A percentile compares a stretch with the other conserved stretches of the same genome.
These are phyloP conservation scores for Spizellomyces punctatus DNA, from an alignment of 192 early-diverging fungal genomes.

Conservation along the genomic window DNA sequence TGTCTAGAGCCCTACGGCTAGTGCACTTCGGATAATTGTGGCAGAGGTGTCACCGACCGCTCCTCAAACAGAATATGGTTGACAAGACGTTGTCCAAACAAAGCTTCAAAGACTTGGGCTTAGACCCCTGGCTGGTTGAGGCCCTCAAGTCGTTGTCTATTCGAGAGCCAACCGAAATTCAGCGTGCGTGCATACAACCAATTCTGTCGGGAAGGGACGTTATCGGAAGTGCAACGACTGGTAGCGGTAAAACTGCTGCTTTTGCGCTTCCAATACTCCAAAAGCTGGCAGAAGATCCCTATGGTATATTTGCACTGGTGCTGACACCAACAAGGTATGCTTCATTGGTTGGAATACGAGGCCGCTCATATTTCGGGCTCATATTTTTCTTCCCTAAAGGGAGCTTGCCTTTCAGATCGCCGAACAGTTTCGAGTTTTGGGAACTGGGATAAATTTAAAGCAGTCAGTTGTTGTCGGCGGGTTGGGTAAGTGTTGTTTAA, in stretches of 20 bases:
- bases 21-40: too few species aligned
- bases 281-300: constrained; percentile 92
- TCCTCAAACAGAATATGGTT: too few species aligned
- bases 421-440: constrained; percentile 94
- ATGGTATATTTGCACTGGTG: constrained; percentile 94
- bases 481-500: constrained; percentile 51
- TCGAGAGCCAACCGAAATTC: constrained; percentile 87
- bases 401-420: constrained; percentile 99
- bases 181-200: constrained; percentile 80
- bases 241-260: constrained; percentile 96
- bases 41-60: too few species aligned
- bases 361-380: not conserved
- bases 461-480: constrained; percentile 93
- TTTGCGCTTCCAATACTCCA: constrained; percentile 98
- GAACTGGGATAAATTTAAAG: constrained; percentile 80
- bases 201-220: constrained; percentile 65
- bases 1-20: too few species aligned
- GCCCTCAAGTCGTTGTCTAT: constrained; percentile 83
- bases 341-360: not conserved
- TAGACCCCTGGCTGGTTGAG: constrained; percentile 81
- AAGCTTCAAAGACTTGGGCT: constrained; percentile 71
- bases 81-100: too few species aligned
- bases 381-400: constrained; percentile 44
- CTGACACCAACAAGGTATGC: constrained; percentile 87
- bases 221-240: constrained; percentile 94